Conservation (phyloP, 495 filamentous ascomycete species). For the Penicillium ochrochloron region DNA sequence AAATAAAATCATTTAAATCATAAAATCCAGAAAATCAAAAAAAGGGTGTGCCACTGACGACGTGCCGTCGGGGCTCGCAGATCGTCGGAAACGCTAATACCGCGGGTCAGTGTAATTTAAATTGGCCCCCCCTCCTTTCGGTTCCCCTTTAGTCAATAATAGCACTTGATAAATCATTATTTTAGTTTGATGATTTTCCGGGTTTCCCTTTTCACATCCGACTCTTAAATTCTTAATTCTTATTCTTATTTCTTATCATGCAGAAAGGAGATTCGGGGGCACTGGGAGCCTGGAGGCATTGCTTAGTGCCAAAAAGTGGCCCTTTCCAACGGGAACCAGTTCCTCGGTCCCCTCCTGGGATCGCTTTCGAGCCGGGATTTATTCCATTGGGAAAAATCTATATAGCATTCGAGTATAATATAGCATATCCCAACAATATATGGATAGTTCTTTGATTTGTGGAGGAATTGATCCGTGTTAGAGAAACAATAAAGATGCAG, state of each 20-base stretch:
- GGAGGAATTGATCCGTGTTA: neutral
- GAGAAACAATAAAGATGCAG: neutral
- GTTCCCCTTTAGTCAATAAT: conserved; percentile 6
- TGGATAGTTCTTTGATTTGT: neutral
- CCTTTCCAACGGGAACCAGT: conserved; percentile 45
- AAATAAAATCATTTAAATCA: neutral
- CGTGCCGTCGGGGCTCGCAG: conserved; percentile 52
- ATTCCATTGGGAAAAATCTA: neutral
- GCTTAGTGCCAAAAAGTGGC: conserved; percentile 36
- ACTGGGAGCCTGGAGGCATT: conserved; percentile 24
- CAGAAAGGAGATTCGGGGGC: conserved; percentile 1
- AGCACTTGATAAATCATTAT: conserved; percentile 6
- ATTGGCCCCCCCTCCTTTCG: neutral
- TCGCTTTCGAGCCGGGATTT: neutral
- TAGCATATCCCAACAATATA: no score
- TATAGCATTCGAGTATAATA: neutral
- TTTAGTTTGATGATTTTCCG: conserved; percentile 10
- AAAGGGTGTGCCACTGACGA: conserved; percentile 50
- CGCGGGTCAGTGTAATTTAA: conserved; percentile 9
- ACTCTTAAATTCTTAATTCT: neutral
- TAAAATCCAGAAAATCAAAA: no score
- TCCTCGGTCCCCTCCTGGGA: conserved; percentile 37
- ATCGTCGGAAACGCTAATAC: conserved; percentile 37
- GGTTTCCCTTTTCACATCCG: conserved; percentile 1
- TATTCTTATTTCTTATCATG: conserved; percentile 19